phyloP scores from a whole-genome alignment of 2,329 filamentous ascomycete species.

The Colletotrichum lupini region DNA sequence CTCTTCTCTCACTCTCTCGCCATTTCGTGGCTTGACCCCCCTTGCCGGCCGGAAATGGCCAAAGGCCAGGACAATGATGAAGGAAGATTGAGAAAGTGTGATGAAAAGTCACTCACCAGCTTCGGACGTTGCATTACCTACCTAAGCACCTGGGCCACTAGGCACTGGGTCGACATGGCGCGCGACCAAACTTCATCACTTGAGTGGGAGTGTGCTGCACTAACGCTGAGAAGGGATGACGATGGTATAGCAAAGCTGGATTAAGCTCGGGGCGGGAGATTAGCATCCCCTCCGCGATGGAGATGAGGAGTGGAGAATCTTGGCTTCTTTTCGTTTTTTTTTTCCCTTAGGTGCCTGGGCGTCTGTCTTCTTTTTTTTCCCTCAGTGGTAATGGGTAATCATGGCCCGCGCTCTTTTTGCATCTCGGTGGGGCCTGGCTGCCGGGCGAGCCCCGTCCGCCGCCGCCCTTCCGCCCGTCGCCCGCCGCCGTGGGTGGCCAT shows the following conservation, averaged over 20 bases:
- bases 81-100: background rate
- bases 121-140: background rate
- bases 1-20: background rate
- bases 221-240: background rate
- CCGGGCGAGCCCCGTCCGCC: background rate
- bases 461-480: background rate
- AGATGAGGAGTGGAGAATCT: constrained; percentile 1
- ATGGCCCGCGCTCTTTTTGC: too few species aligned
- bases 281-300: constrained; percentile 16
- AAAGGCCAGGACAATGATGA: background rate
- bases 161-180: background rate
- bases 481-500: background rate
- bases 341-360: background rate
- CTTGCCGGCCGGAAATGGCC: background rate
- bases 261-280: constrained; percentile 18
- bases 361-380: background rate
- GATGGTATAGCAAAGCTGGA: background rate
- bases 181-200: background rate
- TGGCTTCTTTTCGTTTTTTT: background rate
- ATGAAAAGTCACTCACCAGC: constrained; percentile 13
- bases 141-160: background rate
- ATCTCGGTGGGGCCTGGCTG: background rate
- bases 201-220: background rate
- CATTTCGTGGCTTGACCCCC: background rate
- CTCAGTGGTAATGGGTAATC: background rate